Percentiles rank a stretch among this genome's conserved stretches.
These are phyloP conservation scores for Kentomonas sorsogonicus DNA, from an alignment of 208 protist genomes.

Conservation along the genomic window DNA sequence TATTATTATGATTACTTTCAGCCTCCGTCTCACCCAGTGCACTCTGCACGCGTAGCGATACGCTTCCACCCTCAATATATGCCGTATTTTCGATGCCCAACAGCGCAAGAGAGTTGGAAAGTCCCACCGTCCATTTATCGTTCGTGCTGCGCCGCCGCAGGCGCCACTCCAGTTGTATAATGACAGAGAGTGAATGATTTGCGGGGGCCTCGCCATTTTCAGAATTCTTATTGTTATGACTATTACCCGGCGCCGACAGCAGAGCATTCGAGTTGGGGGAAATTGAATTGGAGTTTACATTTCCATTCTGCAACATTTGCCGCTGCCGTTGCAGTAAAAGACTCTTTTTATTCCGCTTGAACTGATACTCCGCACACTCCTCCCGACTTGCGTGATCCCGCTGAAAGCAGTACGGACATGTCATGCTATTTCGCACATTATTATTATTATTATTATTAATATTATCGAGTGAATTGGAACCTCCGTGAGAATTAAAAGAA, in stretches of 20 bases:
- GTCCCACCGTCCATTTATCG: no score
- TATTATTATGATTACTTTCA: no score
- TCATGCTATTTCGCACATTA: no score
- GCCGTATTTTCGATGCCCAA: no score
- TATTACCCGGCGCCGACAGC: neutral
- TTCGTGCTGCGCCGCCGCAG: no score
- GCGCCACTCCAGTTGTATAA: no score
- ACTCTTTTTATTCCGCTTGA: constrained; percentile 34
- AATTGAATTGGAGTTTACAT: neutral
- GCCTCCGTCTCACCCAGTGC: no score
- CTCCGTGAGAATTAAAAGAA: no score
- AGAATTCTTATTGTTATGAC: constrained; percentile 2
- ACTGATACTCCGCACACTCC: constrained; percentile 72
- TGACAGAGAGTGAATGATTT: neutral
- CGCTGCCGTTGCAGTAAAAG: neutral
- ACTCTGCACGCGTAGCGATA: no score
- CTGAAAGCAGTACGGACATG: constrained; percentile 66
- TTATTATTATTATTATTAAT: constrained; percentile 2
- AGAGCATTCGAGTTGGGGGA: neutral
- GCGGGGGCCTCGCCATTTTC: neutral
- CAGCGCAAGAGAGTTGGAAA: no score
- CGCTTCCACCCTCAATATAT: no score
- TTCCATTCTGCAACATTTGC: constrained; percentile 1
- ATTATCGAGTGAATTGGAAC: no score
- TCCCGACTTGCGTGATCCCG: constrained; percentile 60